Evolutionary conservation across 2,329 filamentous ascomycete species (phyloP).

Genomic region (Diaporthe citriasiana): DNA sequence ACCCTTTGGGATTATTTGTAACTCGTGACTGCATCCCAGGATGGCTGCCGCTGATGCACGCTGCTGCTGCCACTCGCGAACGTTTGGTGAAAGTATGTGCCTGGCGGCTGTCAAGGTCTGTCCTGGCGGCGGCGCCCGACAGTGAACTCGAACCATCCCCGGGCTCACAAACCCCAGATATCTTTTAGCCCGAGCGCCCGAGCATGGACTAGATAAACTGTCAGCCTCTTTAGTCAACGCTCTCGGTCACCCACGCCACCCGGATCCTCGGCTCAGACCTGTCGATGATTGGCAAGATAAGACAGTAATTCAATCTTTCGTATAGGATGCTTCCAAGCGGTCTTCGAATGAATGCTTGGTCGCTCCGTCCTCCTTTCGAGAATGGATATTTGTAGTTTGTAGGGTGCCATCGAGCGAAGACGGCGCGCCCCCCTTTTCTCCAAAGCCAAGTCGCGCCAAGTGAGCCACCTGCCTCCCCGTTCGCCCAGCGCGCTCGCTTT

Average conservation of each 20-base stretch:
- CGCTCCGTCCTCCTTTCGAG: neutral
- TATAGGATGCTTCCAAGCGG: neutral
- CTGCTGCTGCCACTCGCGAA: neutral
- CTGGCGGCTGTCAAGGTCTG: neutral
- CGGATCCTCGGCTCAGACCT: neutral
- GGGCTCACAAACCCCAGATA: neutral
- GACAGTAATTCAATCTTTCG: neutral
- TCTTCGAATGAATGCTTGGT: neutral
- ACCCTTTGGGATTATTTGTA: neutral
- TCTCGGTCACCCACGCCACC: neutral
- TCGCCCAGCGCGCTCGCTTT: neutral
- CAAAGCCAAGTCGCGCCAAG: constrained; percentile 14
- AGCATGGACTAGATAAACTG: neutral
- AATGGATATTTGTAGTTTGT: neutral
- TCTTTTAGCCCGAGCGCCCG: neutral
- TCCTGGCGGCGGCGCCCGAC: constrained; percentile 1
- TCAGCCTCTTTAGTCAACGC: constrained; percentile 11
- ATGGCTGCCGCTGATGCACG: neutral
- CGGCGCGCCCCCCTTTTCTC: neutral
- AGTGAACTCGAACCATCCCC: neutral
- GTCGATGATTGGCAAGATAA: neutral
- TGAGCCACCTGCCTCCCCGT: constrained; percentile 1
- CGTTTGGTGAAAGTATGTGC: too few species aligned
- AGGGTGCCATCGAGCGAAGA: neutral
- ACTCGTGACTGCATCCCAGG: neutral